Percentiles rank a stretch among this genome's conserved stretches.
Evolutionary conservation across 2,329 filamentous ascomycete species (phyloP).

Genomic region (Rosellinia necatrix): DNA sequence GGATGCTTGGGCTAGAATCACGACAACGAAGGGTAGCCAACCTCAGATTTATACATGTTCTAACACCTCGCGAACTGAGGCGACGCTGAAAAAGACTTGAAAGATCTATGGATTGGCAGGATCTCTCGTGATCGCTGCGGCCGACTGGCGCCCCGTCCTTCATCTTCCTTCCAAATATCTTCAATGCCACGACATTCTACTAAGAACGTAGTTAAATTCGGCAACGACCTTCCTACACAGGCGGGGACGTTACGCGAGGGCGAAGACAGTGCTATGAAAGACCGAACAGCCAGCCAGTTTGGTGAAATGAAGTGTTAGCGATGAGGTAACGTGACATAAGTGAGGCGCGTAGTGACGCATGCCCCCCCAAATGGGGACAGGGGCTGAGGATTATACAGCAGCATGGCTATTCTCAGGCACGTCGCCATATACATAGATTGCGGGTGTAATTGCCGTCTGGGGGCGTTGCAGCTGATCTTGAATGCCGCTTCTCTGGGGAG

Average conservation of each 20-base stretch:
- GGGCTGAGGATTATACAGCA: background rate
- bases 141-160: background rate
- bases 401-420: background rate
- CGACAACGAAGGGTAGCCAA: background rate
- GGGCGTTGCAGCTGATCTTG: background rate
- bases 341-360: background rate
- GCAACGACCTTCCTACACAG: conserved; percentile 3
- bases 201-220: background rate
- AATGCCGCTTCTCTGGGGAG: conserved; percentile 1
- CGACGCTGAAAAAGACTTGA: background rate
- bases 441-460: background rate
- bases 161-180: conserved; percentile 9
- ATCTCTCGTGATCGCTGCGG: background rate
- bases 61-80: background rate
- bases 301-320: no score
- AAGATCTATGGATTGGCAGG: background rate
- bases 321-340: conserved; percentile 12
- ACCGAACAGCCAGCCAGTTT: background rate
- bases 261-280: background rate
- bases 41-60: conserved; percentile 9
- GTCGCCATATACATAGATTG: background rate
- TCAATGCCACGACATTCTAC: background rate
- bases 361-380: background rate
- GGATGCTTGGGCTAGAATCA: conserved; percentile 1
- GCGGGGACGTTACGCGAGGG: background rate